phyloP scores from a whole-genome alignment of 2,329 filamentous ascomycete genomes.

The Colletotrichum tofieldiae region DNA sequence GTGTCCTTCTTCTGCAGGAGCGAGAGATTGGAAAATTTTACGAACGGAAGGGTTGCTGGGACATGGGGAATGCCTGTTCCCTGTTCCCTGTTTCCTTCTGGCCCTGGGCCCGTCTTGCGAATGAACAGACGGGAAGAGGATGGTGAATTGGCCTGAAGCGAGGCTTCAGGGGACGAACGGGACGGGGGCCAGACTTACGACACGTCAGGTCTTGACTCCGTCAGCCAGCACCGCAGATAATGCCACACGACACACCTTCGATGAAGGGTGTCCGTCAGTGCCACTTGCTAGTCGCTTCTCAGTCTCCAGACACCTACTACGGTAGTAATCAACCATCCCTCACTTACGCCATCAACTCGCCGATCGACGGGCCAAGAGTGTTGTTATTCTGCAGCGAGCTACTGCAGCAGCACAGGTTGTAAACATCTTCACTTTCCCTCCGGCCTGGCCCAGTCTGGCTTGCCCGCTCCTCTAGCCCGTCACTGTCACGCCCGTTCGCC shows the following conservation, averaged over 20 bases:
- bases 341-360: conserved; percentile 1
- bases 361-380: conserved; percentile 31
- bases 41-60: conserved; percentile 27
- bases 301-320: not conserved
- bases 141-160: conserved; percentile 24
- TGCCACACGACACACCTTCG: conserved; percentile 8
- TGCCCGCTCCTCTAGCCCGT: conserved; percentile 11
- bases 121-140: conserved; percentile 25
- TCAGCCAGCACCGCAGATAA: not conserved
- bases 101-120: not conserved
- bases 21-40: conserved; percentile 41
- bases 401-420: not conserved
- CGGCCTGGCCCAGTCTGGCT: conserved; percentile 16
- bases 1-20: conserved; percentile 8
- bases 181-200: not conserved
- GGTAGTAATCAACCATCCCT: not conserved
- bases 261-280: conserved; percentile 3
- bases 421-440: conserved; percentile 3
- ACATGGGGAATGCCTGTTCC: conserved; percentile 40
- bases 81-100: not conserved
- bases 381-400: conserved; percentile 17
- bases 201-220: not conserved
- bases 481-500: not conserved
- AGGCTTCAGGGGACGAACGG: conserved; percentile 25
- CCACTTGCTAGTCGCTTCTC: conserved; percentile 1